Evolutionary conservation across 176 grass and related monocot species (phyloP), one percentile per base, ranked within the genome.

Genomic region (Cocos nucifera): DNA sequence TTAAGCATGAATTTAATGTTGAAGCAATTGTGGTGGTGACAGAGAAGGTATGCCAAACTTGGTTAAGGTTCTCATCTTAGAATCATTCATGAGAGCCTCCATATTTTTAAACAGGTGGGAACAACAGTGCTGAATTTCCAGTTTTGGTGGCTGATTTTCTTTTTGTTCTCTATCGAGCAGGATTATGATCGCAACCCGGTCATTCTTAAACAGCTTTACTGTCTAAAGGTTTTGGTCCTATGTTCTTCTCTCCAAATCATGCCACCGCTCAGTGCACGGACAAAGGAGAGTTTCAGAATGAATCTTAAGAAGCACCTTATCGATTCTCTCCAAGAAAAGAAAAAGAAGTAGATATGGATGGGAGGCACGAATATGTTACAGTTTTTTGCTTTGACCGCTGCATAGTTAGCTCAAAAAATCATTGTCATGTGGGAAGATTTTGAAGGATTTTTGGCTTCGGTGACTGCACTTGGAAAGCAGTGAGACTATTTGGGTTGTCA

Each of bases 171-270:
- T 65, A 30, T 27, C 75, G 66, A 12, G 20, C 63, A 89, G 82
- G 86, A 89, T 85, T 89, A 89, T 50, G 78, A 85, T 69, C 82
- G 82, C 2, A 78, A 85, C 79, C 82, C 86, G 58, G 52, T 66
- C 26, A 66, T 23, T 39, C 72, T 89, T 35, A 79, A 3, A 51
- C 64, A 17, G 49, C 21, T 89, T 51, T 58, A 65, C 7, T 55
- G 44, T 55, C 9, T 59, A 25, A 81, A 82, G 3, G 67, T 89
- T 26, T 80, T 56, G 72, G 82, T 85, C 28, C 52, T 89, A 17
- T 82, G 75, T 62, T 86, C 70, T 79, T 79, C 75, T 6, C 54
- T 85, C 62, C 71, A 85, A 72, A 89, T 89, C 71, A 79, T 82
- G 64, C 28, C 74, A 15, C 28, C 74, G 14, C 19, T 35, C 20